Base-by-base conservation (phyloP, 1,139 yeast species). In the Candida glucosophila region DNA sequence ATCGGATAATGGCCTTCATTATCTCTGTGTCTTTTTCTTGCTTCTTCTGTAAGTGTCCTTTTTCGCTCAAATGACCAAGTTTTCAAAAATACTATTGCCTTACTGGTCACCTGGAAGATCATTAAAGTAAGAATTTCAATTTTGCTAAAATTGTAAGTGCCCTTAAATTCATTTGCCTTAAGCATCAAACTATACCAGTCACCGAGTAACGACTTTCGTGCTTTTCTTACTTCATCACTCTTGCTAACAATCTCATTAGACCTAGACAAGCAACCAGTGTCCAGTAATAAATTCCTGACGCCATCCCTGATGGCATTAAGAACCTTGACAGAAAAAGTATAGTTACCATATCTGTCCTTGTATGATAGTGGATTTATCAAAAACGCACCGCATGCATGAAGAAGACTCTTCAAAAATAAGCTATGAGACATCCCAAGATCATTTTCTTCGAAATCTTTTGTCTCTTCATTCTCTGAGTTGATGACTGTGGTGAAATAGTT, bases 101-200 rank as follows among this genome's bases (percentile, higher is more conserved):
- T 74, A 39, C 80, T 66, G 16, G 83, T 57, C 10, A 85, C 83
- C 44, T 82, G 82, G 47, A 73, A 77, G 5, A 82, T 73, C 62
- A 86, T 70, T 26, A 77, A 53, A 17, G 82, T 79, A 32, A 88
- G 59, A 13, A 77, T 72, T 39, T 78, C 85, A 32, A 85, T 70
- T 37, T 81, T 77, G 22, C 66, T 63, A 27, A 65, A 65, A 32
- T 73, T 77, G 19, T 78, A 64, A 1, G 93, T 77, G 27, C 82
- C 77, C 43, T 79, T 76, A 46, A 76, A 81, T 30, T 81, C 85
- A 42, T 81, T 85, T 3, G 96, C 95, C 40, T 81, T 79, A 6
- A 80, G 72, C 70, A 88, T 86, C 23, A 90, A 59, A 32, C 78
- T 80, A 29, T 92, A 88, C 80, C 96, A 81, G 45, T 88, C 96